Evolutionary conservation across 371 early-diverging fungal species (phyloP), one percentile per base, ranked within the genome.

Genomic region (Coemansia sp.): DNA sequence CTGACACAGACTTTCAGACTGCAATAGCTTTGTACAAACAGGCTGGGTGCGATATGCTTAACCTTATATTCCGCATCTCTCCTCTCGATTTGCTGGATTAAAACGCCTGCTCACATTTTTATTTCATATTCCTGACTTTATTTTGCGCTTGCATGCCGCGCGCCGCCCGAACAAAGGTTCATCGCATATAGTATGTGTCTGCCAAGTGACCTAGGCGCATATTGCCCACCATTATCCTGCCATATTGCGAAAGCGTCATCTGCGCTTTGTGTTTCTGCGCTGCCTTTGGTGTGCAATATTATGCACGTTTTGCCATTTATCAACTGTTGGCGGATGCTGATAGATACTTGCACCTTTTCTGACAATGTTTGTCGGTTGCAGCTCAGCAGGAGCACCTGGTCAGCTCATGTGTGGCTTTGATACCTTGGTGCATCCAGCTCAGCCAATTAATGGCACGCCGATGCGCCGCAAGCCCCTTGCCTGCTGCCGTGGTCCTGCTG

Each of bases 391-490:
- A 24, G 52, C 24, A 52, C 17, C 58, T 58, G 58, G 5, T 15
- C 58, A n/a, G 58, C 58, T 26, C 26, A 36, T 58, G 58, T 40
- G 58, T 58, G 58, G 58, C 58, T 58, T 58, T 58, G 58, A 39
- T 58, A 40, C 58, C 58, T 57, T 17, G 32, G 32, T 19, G 56
- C 56, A 56, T 56, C 56, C 56, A 56, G 56, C 56, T 56, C 56
- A 32, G 56, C 56, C 56, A 56, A 32, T 32, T 56, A 29, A 56
- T 56, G 56, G 26, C 19, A 32, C 15, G 56, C 56, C 56, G 11
- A 56, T 56, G 36, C 56, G 15, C 56, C 56, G 56, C 56, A 56
- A 56, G 56, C 56, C 56, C 26, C 56, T 56, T 3, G 56, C 12
- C 32, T 44, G 44, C 44, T 44, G 44, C n/a, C 11, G 12, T 58